Evolutionary conservation across 495 filamentous ascomycete genomes (phyloP), one percentile per base, ranked within the genome.

Genomic region (Aspergillus nanangensis): DNA sequence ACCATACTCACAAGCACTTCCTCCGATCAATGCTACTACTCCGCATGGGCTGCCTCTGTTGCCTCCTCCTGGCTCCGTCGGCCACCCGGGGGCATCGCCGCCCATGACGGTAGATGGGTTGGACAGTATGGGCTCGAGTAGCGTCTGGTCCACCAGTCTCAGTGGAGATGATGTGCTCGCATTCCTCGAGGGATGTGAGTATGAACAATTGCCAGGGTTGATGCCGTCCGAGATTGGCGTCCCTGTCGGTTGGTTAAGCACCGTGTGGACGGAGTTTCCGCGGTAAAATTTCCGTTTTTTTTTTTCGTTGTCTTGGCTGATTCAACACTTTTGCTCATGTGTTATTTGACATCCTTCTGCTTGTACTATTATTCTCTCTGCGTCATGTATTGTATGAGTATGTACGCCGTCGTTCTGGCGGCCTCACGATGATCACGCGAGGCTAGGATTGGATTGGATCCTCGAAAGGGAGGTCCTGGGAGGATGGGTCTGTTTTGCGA

Each of bases 91-190:
- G 1, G 70, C 66, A 5, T 67, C 66, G 3, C 66, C 65, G 13
- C 69, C 66, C 17, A 44, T 62, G 41, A 69, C 65, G 5, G 61
- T 62, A 10, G 63, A 61, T 22, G 60, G 67, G 7, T 45, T 48
- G 14, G 63, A 61, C 4, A 55, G 56, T 15, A 51, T 53, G 8
- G 52, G 60, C 13, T 55, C 64, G 32, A 52, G 59, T 27, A 53
- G 50, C 34, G 20, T 69, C 13, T 61, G 61, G 51, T 61, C 65
- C 5, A 64, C 59, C 3, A 71, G 69, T 37, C 60, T 74, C 11
- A 64, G 72, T 5, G 68, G 71, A 2, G 75, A 76, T 24, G 74
- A 75, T 34, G 60, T 77, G 8, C 48, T 74, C 15, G 67, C 66
- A 5, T 74, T 76, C 53, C 51, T 75, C 14, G 71, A 70, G 36